Conservation (phyloP, 805 yeast species). For the Zygosaccharomyces kombuchaensis region DNA sequence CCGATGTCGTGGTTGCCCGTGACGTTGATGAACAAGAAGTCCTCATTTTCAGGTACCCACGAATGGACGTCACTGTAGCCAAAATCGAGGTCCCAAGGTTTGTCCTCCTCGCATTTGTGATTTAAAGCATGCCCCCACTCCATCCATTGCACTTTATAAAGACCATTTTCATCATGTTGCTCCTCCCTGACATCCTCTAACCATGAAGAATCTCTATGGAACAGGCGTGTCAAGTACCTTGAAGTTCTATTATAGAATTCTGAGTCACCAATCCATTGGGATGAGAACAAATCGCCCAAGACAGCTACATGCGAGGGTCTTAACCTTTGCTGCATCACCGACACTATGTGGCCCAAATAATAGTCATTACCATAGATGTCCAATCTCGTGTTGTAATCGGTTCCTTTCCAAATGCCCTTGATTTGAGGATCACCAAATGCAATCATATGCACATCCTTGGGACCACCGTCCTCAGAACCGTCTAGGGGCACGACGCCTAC, state of each 20-base stretch:
- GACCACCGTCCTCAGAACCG: conserved; percentile 8
- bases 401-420: conserved; percentile 74
- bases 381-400: conserved; percentile 66
- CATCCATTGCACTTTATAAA: conserved; percentile 28
- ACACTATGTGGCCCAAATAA: conserved; percentile 79
- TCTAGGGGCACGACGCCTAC: not conserved
- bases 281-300: conserved; percentile 87
- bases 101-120: conserved; percentile 21
- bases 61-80: conserved; percentile 61
- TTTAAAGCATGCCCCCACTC: conserved; percentile 27
- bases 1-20: conserved; percentile 97
- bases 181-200: conserved; percentile 37
- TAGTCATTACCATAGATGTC: conserved; percentile 90
- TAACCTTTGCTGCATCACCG: conserved; percentile 56
- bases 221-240: conserved; percentile 67
- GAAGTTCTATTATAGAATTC: conserved; percentile 79
- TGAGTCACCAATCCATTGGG: conserved; percentile 89
- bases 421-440: conserved; percentile 97
- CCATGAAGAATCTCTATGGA: conserved; percentile 63
- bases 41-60: conserved; percentile 53
- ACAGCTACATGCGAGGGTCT: conserved; percentile 80
- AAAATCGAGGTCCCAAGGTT: conserved; percentile 37
- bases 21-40: conserved; percentile 72
- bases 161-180: conserved; percentile 27
- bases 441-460: conserved; percentile 56